These are phyloP conservation scores for Fusarium hainanense DNA, from an alignment of 2,329 filamentous ascomycete species.

Conservation along the genomic window DNA sequence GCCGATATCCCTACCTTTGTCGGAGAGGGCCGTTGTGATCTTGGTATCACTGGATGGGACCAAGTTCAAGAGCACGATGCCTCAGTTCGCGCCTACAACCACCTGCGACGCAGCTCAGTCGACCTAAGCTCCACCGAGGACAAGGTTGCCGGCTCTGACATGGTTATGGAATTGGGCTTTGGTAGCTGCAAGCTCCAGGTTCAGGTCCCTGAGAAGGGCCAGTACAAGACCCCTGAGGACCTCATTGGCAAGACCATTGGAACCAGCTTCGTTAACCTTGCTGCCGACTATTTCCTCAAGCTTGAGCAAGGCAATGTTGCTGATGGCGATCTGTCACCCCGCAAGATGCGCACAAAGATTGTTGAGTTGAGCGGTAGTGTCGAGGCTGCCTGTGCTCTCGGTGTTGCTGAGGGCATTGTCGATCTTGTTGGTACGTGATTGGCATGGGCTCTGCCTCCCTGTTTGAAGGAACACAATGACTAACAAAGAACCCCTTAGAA, in stretches of 20 bases:
- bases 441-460: not conserved
- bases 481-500: constrained; percentile 64
- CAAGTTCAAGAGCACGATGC: constrained; percentile 93
- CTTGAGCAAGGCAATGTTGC: constrained; percentile 71
- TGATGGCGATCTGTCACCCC: constrained; percentile 49
- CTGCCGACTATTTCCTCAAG: constrained; percentile 83
- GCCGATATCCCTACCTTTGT: constrained; percentile 98
- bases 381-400: constrained; percentile 93
- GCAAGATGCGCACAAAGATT: constrained; percentile 83
- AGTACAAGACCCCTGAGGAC: constrained; percentile 75
- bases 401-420: constrained; percentile 96
- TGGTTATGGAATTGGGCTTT: constrained; percentile 90
- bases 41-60: constrained; percentile 94
- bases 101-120: constrained; percentile 59
- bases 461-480: not conserved
- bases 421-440: constrained; percentile 88
- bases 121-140: constrained; percentile 48
- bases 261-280: constrained; percentile 91
- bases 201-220: constrained; percentile 91
- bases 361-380: constrained; percentile 97
- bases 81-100: constrained; percentile 61
- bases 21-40: constrained; percentile 89
- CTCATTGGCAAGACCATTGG: constrained; percentile 93
- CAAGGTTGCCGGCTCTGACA: constrained; percentile 74
- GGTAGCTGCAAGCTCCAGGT: constrained; percentile 93